These are phyloP conservation scores for Colletotrichum sp. DNA, from an alignment of 2,329 filamentous ascomycete species.

Conservation along the genomic window DNA sequence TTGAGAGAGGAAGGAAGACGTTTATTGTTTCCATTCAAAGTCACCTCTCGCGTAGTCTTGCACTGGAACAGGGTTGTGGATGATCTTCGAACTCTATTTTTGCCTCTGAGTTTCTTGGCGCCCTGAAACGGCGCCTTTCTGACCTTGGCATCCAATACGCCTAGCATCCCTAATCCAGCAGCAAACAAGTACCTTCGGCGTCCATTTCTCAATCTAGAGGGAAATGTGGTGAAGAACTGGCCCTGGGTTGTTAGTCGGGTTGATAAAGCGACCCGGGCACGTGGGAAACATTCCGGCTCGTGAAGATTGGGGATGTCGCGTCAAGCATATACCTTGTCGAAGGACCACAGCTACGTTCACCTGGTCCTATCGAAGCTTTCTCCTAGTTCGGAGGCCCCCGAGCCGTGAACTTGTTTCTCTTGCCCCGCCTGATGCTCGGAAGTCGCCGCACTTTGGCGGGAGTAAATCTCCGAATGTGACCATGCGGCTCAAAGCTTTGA, in stretches of 20 bases:
- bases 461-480: background rate
- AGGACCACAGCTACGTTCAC: background rate
- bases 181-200: background rate
- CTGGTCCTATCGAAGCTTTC: background rate
- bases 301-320: background rate
- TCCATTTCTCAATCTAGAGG: background rate
- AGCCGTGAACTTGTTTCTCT: background rate
- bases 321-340: background rate
- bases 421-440: background rate
- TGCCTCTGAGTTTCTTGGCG: background rate
- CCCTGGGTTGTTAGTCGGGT: background rate
- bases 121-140: conserved; percentile 6
- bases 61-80: background rate
- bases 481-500: background rate
- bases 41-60: background rate
- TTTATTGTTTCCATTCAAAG: background rate
- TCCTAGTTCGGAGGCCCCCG: background rate
- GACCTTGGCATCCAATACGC: conserved; percentile 1
- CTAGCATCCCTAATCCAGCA: background rate
- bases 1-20: background rate
- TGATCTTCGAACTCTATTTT: background rate
- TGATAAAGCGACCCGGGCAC: background rate
- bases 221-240: background rate
- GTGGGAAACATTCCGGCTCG: background rate
- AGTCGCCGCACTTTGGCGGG: background rate